A percentile compares a stretch with the other conserved stretches of the same genome.
phyloP scores from a whole-genome alignment of 495 filamentous ascomycete genomes.

The Aspergillus biplanus region DNA sequence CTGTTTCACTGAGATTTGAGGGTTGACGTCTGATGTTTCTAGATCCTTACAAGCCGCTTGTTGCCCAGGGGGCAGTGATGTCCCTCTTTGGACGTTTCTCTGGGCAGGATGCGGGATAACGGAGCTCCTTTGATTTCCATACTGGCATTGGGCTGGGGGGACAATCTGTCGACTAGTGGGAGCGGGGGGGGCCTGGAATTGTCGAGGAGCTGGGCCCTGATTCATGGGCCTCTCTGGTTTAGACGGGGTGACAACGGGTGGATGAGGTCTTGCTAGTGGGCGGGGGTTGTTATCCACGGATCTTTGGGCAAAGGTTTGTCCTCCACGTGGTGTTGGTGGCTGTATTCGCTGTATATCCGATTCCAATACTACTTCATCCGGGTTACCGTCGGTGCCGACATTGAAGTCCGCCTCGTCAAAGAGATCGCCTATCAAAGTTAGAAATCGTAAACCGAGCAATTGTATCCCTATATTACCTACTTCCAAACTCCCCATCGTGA shows the following conservation, averaged over 20 bases:
- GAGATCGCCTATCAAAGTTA: constrained; percentile 45
- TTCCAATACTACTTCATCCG: constrained; percentile 62
- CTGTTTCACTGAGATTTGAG: constrained; percentile 32
- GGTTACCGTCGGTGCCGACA: constrained; percentile 59
- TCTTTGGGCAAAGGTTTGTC: constrained; percentile 30
- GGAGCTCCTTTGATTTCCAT: constrained; percentile 25
- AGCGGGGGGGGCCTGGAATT: constrained; percentile 25
- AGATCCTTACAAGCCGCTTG: constrained; percentile 18
- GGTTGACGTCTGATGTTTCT: constrained; percentile 19
- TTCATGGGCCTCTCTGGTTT: constrained; percentile 46
- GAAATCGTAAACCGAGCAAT: constrained; percentile 17
- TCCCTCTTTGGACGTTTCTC: constrained; percentile 30
- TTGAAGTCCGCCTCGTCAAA: constrained; percentile 68
- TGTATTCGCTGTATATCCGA: constrained; percentile 34
- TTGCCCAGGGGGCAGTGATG: constrained; percentile 29
- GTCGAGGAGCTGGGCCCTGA: constrained; percentile 28
- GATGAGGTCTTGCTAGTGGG: constrained; percentile 27
- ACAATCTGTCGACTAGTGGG: constrained; percentile 30
- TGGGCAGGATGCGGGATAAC: constrained; percentile 24
- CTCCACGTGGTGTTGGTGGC: constrained; percentile 35
- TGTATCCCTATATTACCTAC: constrained; percentile 39
- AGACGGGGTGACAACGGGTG: constrained; percentile 43
- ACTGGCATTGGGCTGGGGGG: constrained; percentile 21
- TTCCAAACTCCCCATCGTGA: constrained; percentile 67
- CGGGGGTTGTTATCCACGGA: constrained; percentile 26